Evolutionary conservation across 805 yeast species (phyloP), one percentile per base, ranked within the genome.

Genomic region (Candida sanyiensis): DNA sequence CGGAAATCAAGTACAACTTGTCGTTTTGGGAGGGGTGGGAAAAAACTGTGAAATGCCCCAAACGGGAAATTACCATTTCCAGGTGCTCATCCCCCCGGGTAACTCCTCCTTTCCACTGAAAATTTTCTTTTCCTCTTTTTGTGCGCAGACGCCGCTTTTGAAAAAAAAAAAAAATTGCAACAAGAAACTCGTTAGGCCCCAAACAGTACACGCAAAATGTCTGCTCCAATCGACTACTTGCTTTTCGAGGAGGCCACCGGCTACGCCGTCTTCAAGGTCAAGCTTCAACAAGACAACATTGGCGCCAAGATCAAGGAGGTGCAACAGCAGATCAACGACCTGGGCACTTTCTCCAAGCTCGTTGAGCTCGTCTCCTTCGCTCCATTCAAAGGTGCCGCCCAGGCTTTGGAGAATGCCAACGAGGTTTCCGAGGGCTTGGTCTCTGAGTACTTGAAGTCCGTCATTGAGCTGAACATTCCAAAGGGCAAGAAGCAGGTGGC

Each of bases 321-420:
- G 31, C 97, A 93, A 70, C 80, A 79, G 52, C 89, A 95, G 44
- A 74, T 87, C 45, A 80, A 73, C 52, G 97, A 93, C 57, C 75
- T 93, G 50, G 81, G 80, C 47, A 74, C 79, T 60, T 89, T 93
- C 62, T 84, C 96, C 56, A 93, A 93, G 69, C 72, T 90, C 72
- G 80, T 93, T 52, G 95, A 89, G 66, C 75, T 93, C 41, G 94
- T 86, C 20, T 84, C 96, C 12, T 93, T 93, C 67, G 95, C 96
- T 44, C 98, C 98, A 36, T 93, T 93, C 76, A 89, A 93, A 67
- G 97, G 97, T 57, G 98, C 98, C 45, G 97, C 98, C 38, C 97
- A 93, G 67, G 98, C 98, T 45, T 77, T 93, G 58, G 97, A 90
- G 67, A 93, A 93, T 61, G 97, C 97, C 52, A 93, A 93, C 61